A percentile compares a stretch with the other conserved stretches of the same genome.
phyloP scores from a whole-genome alignment of 139 green algal genomes.

The Mesostigma viride region DNA sequence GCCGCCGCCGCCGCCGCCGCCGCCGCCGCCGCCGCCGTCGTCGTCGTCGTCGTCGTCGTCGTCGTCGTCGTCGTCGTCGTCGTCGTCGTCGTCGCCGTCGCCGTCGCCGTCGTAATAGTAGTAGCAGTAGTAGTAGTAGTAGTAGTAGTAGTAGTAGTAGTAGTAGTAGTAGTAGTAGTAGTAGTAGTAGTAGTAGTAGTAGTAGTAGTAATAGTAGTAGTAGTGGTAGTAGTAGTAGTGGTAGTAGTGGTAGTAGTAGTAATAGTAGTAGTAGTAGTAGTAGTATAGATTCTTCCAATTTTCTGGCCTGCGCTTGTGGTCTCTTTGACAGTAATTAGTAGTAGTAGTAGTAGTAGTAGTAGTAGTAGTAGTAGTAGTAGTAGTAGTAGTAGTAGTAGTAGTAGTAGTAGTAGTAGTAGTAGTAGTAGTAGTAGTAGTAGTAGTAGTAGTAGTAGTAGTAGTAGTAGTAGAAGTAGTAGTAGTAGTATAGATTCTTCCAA shows the following conservation, averaged over 20 bases:
- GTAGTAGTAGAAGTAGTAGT: constrained; percentile 4
- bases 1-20: background rate
- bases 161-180: too few relatives aligned
- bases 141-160: too few relatives aligned
- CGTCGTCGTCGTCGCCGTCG: background rate
- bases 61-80: background rate
- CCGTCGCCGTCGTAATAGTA: too few relatives aligned
- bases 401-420: constrained; percentile 4
- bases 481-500: background rate
- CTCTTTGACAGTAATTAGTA: too few relatives aligned
- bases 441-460: constrained; percentile 4
- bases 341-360: constrained; percentile 4
- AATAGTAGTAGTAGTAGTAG: constrained; percentile 2
- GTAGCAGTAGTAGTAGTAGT: too few relatives aligned
- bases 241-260: constrained; percentile 2
- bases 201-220: background rate
- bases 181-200: too few relatives aligned
- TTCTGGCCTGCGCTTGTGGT: too few relatives aligned
- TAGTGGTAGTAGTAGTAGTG: background rate
- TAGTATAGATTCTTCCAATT: too few relatives aligned
- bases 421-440: constrained; percentile 4
- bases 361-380: constrained; percentile 4
- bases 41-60: constrained; percentile 1
- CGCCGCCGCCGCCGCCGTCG: background rate
- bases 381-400: background rate